These are phyloP conservation scores for Globisporangium megalacanthum DNA, from an alignment of 352 stramenopile species.

Conservation along the genomic window DNA sequence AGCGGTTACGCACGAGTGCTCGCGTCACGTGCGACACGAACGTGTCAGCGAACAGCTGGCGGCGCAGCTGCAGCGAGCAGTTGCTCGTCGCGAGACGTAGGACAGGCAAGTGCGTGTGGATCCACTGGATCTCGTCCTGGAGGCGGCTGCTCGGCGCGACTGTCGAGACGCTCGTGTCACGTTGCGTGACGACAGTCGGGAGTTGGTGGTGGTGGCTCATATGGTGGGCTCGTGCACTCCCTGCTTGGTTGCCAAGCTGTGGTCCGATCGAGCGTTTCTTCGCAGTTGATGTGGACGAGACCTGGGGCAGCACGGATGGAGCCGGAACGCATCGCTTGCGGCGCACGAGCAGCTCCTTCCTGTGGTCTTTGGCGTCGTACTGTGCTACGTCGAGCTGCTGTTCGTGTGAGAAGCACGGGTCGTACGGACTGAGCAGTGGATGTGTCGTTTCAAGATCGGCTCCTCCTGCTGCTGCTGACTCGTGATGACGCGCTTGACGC, in stretches of 20 bases:
- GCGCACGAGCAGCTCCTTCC: not conserved
- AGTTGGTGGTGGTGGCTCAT: not conserved
- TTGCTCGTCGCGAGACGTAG: constrained; percentile 38
- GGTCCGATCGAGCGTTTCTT: not conserved
- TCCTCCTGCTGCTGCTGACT: not conserved
- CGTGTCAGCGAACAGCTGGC: constrained; percentile 32
- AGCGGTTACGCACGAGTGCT: constrained; percentile 17
- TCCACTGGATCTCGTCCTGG: constrained; percentile 48
- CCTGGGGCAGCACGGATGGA: not conserved
- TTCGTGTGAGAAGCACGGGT: constrained; percentile 5
- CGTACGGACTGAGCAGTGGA: constrained; percentile 5
- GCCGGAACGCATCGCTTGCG: constrained; percentile 6
- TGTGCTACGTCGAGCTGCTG: not conserved
- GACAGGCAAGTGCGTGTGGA: constrained; percentile 53
- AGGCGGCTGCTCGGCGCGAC: constrained; percentile 16
- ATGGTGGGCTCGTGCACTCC: not conserved
- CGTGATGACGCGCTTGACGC: not conserved
- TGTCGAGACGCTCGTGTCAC: not conserved
- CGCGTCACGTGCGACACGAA: constrained; percentile 22
- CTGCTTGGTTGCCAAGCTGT: constrained; percentile 1
- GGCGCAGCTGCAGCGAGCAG: constrained; percentile 37
- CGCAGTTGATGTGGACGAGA: not conserved
- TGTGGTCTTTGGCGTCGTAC: not conserved
- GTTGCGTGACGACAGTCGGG: not conserved
- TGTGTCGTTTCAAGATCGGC: not conserved